phyloP scores from a whole-genome alignment of 148 eudicot species.

The Silene latifolia region DNA sequence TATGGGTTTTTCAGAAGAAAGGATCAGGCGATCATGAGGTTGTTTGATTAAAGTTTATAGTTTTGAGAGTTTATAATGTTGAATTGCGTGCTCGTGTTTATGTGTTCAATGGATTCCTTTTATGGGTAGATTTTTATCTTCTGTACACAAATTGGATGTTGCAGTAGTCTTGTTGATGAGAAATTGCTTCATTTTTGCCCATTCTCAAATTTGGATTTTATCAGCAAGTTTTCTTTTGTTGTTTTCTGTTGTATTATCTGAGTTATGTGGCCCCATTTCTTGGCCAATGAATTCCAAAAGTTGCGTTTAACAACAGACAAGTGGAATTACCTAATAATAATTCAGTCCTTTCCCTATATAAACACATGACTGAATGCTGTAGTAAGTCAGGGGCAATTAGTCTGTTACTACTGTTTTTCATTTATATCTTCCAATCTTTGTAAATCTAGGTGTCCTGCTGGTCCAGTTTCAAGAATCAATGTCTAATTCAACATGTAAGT shows the following conservation, averaged over 20 bases:
- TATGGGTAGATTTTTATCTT: background rate
- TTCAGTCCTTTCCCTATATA: background rate
- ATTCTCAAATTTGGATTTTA: slow-evolving; percentile 10
- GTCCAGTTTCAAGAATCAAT: slow-evolving; percentile 27
- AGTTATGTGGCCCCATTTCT: slow-evolving; percentile 18
- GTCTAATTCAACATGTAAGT: slow-evolving; percentile 34
- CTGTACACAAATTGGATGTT: slow-evolving; percentile 5
- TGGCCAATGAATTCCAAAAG: slow-evolving; percentile 12
- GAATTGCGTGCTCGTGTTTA: background rate
- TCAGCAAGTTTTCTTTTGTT: background rate
- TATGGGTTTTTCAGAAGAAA: no score
- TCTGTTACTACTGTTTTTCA: background rate
- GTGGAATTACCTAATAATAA: slow-evolving; percentile 14
- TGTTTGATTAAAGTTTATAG: background rate
- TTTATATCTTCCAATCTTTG: background rate
- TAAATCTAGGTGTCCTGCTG: slow-evolving; percentile 25
- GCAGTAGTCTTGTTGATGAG: background rate
- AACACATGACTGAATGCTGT: background rate
- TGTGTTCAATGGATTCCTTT: background rate
- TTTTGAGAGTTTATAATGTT: background rate
- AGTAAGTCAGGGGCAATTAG: background rate
- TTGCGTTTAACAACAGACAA: background rate
- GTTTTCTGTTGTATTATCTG: no score
- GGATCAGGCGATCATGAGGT: background rate
- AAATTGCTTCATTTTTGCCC: background rate